Base-by-base conservation (phyloP, 1,284 basidiomycete genomes). In the Tilletia walkeri region DNA sequence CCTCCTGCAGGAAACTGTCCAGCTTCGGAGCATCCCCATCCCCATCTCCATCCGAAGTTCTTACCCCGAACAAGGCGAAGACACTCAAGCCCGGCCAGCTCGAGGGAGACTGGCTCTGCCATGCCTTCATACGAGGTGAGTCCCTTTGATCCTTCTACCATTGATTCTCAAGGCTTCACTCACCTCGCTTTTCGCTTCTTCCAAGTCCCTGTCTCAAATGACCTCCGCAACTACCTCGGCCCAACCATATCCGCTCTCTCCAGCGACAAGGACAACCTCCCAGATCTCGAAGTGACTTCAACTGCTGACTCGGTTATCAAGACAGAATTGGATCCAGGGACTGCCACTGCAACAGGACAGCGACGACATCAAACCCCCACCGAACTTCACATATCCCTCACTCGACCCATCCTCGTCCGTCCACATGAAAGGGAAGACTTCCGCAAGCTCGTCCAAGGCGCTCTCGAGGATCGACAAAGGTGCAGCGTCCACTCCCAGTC, bases 81-180 rank as follows among this genome's bases (percentile, higher is more conserved):
- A n/a, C 34, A 14, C 34, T 39, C 59, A 63, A 63, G 34, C 10
- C 14, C 16, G 36, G 36, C 36, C 34, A 63, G 20, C 59, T 54
- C 10, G 56, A 67, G 16, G 76, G 74, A 12, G 76, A 75, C 6
- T 75, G 74, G 76, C 76, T 77, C 3, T 77, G 76, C 69, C 73
- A 75, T 66, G 75, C 72, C 65, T 77, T 72, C 68, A 71, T 77
- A 1, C 54, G 74, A 59, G 72, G 74, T 75, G 69, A 50, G 73
- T 68, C 20, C 56, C 39, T 7, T 18, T 1, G 3, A 24, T 30
- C 24, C 24, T 30, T 30, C 24, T 1, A 30, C 2, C 24, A 30
- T 30, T 30, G 24, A 2, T 30, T 30, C 24, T 30, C 24, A 30
- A 30, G 1, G 24, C 24, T 30, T 30, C 24, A 2, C 24, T 30